Base-by-base conservation (phyloP, 2,329 filamentous ascomycete genomes). In the Colletotrichum abscissum region DNA sequence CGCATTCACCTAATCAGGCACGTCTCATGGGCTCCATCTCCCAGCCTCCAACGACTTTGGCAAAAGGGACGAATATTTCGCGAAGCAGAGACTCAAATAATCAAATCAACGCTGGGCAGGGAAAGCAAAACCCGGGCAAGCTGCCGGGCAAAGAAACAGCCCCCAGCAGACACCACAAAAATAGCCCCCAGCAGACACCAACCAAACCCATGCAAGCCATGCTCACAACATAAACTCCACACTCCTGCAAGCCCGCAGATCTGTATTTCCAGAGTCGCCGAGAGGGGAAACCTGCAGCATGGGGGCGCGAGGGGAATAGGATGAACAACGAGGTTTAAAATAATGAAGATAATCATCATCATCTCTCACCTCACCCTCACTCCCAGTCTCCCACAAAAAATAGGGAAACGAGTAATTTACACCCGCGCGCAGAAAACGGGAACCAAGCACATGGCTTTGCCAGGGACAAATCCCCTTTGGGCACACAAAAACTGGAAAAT, bases 241-340 rank as follows among this genome's bases (percentile, higher is more conserved):
- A 46, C 56, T 33, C 56, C 59, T 63, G 59, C 59, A 63, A n/a
- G 26, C 46, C 12, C 26, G 59, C 38, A 49, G 59, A 52, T 63
- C 59, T 49, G 38, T 22, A 63, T 63, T 63, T 63, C 59, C 59
- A 49, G 14, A 30, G n/a, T 63, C 59, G 38, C 59, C 38, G 16
- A 30, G 26, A 19, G 26, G 26, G 24, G 16, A 42, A 42, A 42
- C 12, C 38, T 16, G 14, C 38, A 42, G 38, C 38, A 26, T 49
- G 26, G 22, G 24, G 35, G 28, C 16, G 12, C 14, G 38, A 24
- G 16, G 24, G 4, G 16, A 19, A 16, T 16, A 24, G 5, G 42
- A n/a, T n/a, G 14, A 35, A 19, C 56, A 33, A 58, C 16, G 28
- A 14, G 56, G 28, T 52, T 52, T 19, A 7, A 16, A 63, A 14